phyloP scores from a whole-genome alignment of 106 monocot species.

The Iris macrosiphon region DNA sequence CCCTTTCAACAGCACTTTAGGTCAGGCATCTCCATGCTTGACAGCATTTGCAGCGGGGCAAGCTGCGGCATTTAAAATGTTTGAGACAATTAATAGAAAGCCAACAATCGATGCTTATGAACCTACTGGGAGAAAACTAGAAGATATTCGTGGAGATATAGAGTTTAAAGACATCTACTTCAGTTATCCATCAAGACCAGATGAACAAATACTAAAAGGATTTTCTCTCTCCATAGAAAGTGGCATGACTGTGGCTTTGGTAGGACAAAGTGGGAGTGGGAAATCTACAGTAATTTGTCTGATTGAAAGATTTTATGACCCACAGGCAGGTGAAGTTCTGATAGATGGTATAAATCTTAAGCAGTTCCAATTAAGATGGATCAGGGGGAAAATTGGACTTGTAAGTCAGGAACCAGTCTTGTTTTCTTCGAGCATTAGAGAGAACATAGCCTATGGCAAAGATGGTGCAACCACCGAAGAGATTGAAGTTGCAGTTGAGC shows the following conservation, averaged over 20 bases:
- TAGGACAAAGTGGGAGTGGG: conserved; percentile 31
- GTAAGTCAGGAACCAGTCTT: too few relatives aligned
- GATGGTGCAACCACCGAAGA: conserved; percentile 23
- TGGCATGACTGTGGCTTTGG: conserved; percentile 20
- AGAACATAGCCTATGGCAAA: conserved; percentile 29
- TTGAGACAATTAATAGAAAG: conserved; percentile 32
- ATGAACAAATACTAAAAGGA: too few relatives aligned
- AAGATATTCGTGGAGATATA: too few relatives aligned
- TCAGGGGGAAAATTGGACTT: conserved; percentile 28
- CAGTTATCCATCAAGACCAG: conserved; percentile 32
- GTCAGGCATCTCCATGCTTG: conserved; percentile 38
- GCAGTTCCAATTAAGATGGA: conserved; percentile 24
- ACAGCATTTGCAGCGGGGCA: conserved; percentile 29
- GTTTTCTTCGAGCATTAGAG: too few relatives aligned
- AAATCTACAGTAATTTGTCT: conserved; percentile 25
- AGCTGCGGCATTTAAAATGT: too few relatives aligned
- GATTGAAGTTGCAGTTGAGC: conserved; percentile 16
- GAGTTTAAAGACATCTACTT: conserved; percentile 22
- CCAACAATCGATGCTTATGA: conserved; percentile 43
- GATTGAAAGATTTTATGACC: conserved; percentile 26
- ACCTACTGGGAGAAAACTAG: conserved; percentile 6
- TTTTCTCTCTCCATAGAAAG: conserved; percentile 16
- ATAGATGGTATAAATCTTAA: too few relatives aligned
- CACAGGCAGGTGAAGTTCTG: too few relatives aligned
- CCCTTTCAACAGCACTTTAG: conserved; percentile 21